These are phyloP conservation scores for Ormosia semicastrata DNA, from an alignment of 306 rosid species.

Conservation along the genomic window DNA sequence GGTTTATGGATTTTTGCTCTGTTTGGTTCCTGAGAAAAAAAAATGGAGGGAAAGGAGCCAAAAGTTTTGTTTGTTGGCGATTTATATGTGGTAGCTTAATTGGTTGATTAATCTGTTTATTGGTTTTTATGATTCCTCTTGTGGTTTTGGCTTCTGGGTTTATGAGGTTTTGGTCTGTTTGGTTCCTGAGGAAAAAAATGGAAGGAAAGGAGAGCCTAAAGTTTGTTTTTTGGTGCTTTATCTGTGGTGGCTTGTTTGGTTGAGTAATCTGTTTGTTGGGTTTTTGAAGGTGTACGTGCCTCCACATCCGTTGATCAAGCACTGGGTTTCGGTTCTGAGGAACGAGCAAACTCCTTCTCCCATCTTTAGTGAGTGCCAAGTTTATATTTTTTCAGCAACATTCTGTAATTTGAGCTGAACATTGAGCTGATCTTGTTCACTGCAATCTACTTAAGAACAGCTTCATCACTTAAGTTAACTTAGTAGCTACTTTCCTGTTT, in stretches of 20 bases:
- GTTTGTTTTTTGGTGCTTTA: neutral
- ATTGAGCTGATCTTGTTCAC: neutral
- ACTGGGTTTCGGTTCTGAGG: slow-evolving; percentile 93
- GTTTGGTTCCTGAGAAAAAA: neutral
- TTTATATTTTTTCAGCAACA: neutral
- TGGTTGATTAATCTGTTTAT: neutral
- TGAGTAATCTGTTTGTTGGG: slow-evolving; percentile 10
- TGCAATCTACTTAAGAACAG: neutral
- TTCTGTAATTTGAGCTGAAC: neutral
- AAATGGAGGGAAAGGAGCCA: neutral
- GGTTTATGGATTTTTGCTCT: neutral
- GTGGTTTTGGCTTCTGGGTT: neutral
- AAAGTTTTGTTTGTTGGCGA: neutral
- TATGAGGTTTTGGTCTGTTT: neutral
- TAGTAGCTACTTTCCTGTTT: neutral
- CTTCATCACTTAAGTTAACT: neutral
- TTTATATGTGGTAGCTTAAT: neutral
- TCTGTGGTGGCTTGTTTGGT: neutral
- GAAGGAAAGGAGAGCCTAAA: neutral
- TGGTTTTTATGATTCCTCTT: neutral
- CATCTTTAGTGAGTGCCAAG: slow-evolving; percentile 67
- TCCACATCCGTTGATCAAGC: slow-evolving; percentile 92
- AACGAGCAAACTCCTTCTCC: slow-evolving; percentile 87
- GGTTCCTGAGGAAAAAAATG: neutral
- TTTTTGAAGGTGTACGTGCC: slow-evolving; percentile 79